phyloP scores from a whole-genome alignment of 169 alveolate species.

The Miamiensis avidus region DNA sequence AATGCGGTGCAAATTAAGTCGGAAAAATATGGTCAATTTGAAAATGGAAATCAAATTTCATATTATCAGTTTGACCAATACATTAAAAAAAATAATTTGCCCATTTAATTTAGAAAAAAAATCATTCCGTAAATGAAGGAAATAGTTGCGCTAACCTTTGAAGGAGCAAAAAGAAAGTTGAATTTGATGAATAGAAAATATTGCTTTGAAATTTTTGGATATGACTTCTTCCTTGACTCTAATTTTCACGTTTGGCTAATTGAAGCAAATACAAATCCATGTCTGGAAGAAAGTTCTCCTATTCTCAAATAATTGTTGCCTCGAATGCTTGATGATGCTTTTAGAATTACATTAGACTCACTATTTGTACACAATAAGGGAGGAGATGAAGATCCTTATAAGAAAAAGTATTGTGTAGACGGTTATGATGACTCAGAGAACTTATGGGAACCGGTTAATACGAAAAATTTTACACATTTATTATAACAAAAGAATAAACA shows the following conservation, averaged over 20 bases:
- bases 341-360: conserved; percentile 46
- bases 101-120: conserved; percentile 46
- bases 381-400: background rate
- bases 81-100: conserved; percentile 45
- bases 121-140: conserved; percentile 67
- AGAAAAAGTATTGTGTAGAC: background rate
- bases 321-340: conserved; percentile 76
- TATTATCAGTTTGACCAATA: conserved; percentile 58
- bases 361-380: background rate
- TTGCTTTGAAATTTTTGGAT: conserved; percentile 86
- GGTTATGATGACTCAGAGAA: conserved; percentile 26
- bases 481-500: no score
- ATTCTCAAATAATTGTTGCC: conserved; percentile 63
- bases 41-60: conserved; percentile 83
- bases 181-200: conserved; percentile 62
- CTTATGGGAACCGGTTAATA: conserved; percentile 5
- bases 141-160: conserved; percentile 57
- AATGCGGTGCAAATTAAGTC: conserved; percentile 82
- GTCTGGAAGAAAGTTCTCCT: conserved; percentile 78
- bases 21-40: conserved; percentile 74
- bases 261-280: conserved; percentile 88
- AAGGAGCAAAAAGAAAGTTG: conserved; percentile 64
- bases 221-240: conserved; percentile 82
- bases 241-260: conserved; percentile 62
- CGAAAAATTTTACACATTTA: no score